These are phyloP conservation scores for Trifolium subterraneum DNA, from an alignment of 306 rosid species.

Conservation along the genomic window DNA sequence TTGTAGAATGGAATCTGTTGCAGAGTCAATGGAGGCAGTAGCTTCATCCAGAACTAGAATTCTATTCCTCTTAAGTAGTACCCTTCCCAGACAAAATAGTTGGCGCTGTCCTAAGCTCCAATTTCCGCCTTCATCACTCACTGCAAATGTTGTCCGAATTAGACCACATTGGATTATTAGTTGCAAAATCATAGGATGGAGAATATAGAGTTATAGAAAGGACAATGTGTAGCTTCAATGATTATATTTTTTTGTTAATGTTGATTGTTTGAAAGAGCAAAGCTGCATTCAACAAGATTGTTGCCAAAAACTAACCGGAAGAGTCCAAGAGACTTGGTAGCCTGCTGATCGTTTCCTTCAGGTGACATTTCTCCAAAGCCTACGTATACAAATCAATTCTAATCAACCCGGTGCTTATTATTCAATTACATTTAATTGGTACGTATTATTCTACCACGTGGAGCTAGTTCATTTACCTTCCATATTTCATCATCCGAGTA, in stretches of 20 bases:
- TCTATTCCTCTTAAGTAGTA: slow-evolving; percentile 68
- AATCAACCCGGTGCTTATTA: too few species aligned
- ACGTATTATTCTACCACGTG: not conserved
- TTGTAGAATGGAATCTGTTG: slow-evolving; percentile 71
- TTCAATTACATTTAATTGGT: not conserved
- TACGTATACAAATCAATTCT: not conserved
- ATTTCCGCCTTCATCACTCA: slow-evolving; percentile 85
- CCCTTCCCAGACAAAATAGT: slow-evolving; percentile 81
- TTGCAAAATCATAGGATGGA: not conserved
- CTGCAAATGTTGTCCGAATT: slow-evolving; percentile 40
- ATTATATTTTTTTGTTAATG: too few species aligned
- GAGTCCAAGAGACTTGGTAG: slow-evolving; percentile 45
- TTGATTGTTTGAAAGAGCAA: too few species aligned
- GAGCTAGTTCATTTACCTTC: not conserved
- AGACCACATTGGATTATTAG: not conserved
- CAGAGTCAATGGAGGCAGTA: slow-evolving; percentile 77
- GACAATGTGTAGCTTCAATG: not conserved
- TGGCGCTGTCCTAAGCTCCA: slow-evolving; percentile 86
- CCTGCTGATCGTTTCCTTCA: slow-evolving; percentile 9
- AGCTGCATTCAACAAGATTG: not conserved
- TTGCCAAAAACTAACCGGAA: slow-evolving; percentile 52
- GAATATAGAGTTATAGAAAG: not conserved
- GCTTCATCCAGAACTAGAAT: slow-evolving; percentile 86
- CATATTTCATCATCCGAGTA: slow-evolving; percentile 22
- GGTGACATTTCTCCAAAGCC: not conserved